phyloP scores from a whole-genome alignment of 176 grass and related monocot genomes.

The Carex parvula region DNA sequence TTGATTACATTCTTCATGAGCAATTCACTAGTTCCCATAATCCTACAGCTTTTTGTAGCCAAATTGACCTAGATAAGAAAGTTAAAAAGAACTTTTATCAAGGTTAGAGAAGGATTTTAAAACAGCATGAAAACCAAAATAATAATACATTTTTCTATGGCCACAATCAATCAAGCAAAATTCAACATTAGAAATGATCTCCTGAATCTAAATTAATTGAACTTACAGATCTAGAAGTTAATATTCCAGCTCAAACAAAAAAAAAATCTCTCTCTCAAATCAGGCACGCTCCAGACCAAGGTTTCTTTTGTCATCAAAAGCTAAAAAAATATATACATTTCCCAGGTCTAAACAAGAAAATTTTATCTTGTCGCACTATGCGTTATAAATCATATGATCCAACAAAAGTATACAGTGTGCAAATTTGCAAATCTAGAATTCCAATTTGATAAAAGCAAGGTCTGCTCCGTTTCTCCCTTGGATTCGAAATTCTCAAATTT shows the following conservation, averaged over 20 bases:
- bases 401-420: background rate
- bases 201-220: background rate
- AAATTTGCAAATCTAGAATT: background rate
- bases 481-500: background rate
- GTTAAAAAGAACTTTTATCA: background rate
- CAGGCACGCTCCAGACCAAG: background rate
- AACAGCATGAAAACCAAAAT: background rate
- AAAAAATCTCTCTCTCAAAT: background rate
- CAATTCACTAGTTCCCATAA: constrained; percentile 24
- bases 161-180: background rate
- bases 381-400: background rate
- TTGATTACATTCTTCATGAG: constrained; percentile 44
- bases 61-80: background rate
- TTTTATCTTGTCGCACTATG: background rate
- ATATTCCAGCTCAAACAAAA: background rate
- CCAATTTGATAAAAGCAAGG: background rate
- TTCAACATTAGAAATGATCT: background rate
- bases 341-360: background rate
- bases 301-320: background rate
- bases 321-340: background rate
- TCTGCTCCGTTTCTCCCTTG: background rate
- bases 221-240: background rate
- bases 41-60: background rate
- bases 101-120: background rate
- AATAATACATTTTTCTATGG: background rate